Evolutionary conservation across 805 yeast species (phyloP).

Genomic region (Saturnispora besseyi): DNA sequence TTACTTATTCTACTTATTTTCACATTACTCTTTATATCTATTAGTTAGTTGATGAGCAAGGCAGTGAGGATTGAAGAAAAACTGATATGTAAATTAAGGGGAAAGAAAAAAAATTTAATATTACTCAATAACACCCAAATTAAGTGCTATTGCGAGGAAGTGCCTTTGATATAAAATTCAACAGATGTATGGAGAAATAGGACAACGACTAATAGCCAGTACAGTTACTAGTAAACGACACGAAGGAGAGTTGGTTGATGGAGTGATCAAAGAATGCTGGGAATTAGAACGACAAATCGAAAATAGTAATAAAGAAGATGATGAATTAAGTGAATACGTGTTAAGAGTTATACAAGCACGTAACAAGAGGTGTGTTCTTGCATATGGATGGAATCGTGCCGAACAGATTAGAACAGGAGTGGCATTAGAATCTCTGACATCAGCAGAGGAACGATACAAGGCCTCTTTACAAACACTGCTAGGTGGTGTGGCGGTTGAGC

Average conservation of each 20-base stretch:
- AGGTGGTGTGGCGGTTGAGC: constrained; percentile 63
- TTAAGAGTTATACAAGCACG: constrained; percentile 1
- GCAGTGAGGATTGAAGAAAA: background rate
- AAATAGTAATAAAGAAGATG: background rate
- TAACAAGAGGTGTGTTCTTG: constrained; percentile 82
- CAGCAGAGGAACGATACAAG: constrained; percentile 71
- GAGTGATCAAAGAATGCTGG: constrained; percentile 2
- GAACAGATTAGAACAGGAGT: constrained; percentile 48
- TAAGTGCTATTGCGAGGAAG: no score
- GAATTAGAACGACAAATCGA: background rate
- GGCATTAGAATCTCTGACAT: constrained; percentile 48
- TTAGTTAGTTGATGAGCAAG: no score
- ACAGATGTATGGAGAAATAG: constrained; percentile 1
- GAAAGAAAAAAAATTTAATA: no score
- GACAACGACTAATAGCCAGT: background rate
- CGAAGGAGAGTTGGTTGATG: constrained; percentile 4
- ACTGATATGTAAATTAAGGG: background rate
- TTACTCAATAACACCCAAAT: no score
- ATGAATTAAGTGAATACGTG: constrained; percentile 1
- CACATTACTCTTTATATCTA: background rate
- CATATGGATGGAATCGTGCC: constrained; percentile 67
- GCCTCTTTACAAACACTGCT: constrained; percentile 62
- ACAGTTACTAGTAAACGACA: background rate
- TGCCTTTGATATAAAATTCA: background rate
- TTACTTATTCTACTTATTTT: background rate